Percentiles rank a stretch among this genome's conserved stretches.
phyloP scores from a whole-genome alignment of 768 basidiomycete species.

The Amanita thiersii region DNA sequence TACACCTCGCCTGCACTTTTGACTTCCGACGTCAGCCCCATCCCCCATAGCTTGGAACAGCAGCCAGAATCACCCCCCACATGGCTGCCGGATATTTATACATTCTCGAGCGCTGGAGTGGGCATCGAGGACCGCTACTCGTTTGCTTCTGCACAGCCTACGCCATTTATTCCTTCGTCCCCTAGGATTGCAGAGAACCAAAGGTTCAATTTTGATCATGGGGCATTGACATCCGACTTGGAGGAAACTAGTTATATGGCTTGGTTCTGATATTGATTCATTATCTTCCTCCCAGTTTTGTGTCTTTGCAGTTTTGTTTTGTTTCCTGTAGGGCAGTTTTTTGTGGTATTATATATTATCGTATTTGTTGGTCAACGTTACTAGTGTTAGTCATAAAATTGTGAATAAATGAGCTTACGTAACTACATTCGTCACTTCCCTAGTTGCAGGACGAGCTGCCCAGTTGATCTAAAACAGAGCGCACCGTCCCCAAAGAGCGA shows the following conservation, averaged over 20 bases:
- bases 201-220: slow-evolving; percentile 55
- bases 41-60: background rate
- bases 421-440: background rate
- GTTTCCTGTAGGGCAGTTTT: too few relatives aligned
- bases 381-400: background rate
- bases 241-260: slow-evolving; percentile 63
- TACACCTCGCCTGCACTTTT: slow-evolving; percentile 10
- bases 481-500: background rate
- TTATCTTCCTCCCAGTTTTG: background rate
- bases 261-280: slow-evolving; percentile 39
- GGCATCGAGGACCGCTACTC: slow-evolving; percentile 31
- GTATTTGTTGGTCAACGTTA: background rate
- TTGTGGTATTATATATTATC: background rate
- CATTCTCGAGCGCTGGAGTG: slow-evolving; percentile 33
- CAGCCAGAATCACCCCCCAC: slow-evolving; percentile 13
- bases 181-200: slow-evolving; percentile 46
- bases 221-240: slow-evolving; percentile 44
- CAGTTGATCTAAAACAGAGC: background rate
- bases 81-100: slow-evolving; percentile 41
- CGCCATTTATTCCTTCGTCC: slow-evolving; percentile 36
- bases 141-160: slow-evolving; percentile 25
- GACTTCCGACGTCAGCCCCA: background rate
- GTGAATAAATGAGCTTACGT: slow-evolving; percentile 2
- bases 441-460: background rate
- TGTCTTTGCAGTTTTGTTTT: background rate